Evolutionary conservation across 2,329 filamentous ascomycete species (phyloP), one percentile per base, ranked within the genome.

Genomic region (Xylariaceae sp.): DNA sequence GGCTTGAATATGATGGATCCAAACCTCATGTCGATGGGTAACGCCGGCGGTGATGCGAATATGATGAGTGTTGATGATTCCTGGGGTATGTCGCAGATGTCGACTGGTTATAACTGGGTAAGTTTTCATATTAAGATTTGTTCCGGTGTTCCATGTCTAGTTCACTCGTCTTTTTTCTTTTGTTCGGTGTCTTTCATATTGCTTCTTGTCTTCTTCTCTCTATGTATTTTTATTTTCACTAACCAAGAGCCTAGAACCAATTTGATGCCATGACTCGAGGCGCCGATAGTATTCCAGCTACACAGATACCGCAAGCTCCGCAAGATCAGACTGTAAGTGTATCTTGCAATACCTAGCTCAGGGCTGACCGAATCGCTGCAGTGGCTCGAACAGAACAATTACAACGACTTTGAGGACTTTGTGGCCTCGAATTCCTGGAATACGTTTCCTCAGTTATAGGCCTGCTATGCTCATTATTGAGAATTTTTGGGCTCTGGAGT

Each of bases 81-180:
- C 44, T 66, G 64, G 64, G 57, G 53, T 50, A 50, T 54, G 6
- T 46, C 51, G 17, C 53, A 58, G 36, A 49, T 60, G 45, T 59
- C 62, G 42, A 55, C 48, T 34, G 57, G 58, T 12, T 64, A 64
- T 48, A 60, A 65, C 53, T 66, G 64, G 64, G 64, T 66, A 51
- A 60, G 63, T 60, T 14, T 9, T 45, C 34, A 7, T 50, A 41
- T 45, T 17, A 22, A 5, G 22, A 28, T 44, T 34, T 34, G 14
- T 31, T 48, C 19, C 18, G 13, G 16, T 17, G 14, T 5, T 28
- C 14, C 12, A 16, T 18, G 19, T 39, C 41, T 42, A 42, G 22
- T 11, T 31, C 44, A 22, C 17, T 19, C 16, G 14, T 16, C 6
- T 22, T 44, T 33, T 45, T n/a, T 28, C 10, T 18, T 31, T 18